Evolutionary conservation across 1,284 basidiomycete genomes (phyloP).

Genomic region (Malassezia cuniculi): DNA sequence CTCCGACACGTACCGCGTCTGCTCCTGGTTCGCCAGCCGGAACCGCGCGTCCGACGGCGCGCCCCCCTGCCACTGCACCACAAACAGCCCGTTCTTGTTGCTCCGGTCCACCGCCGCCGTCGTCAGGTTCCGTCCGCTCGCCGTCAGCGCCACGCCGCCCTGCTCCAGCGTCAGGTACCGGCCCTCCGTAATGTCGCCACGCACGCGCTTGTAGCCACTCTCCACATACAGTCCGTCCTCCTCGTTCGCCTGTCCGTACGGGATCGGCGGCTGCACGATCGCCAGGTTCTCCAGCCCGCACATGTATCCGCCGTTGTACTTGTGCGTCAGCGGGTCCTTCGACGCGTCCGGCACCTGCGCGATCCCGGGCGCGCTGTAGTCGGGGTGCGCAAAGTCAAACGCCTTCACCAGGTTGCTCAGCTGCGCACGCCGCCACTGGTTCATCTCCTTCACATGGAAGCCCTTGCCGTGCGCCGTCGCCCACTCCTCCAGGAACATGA

Average conservation of each 20-base stretch:
- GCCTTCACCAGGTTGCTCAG: slow-evolving; percentile 25
- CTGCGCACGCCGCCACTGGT: slow-evolving; percentile 24
- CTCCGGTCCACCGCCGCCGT: background rate
- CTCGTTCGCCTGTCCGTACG: slow-evolving; percentile 8
- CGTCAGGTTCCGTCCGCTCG: slow-evolving; percentile 3
- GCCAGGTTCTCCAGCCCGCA: slow-evolving; percentile 14
- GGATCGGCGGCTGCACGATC: slow-evolving; percentile 3
- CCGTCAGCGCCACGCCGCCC: slow-evolving; percentile 13
- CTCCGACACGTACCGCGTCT: slow-evolving; percentile 8
- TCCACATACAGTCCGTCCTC: slow-evolving; percentile 13
- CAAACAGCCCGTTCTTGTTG: slow-evolving; percentile 2
- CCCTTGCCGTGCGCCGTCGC: slow-evolving; percentile 23
- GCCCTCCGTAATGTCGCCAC: slow-evolving; percentile 25
- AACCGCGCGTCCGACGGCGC: slow-evolving; percentile 4
- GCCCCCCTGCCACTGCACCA: slow-evolving; percentile 6
- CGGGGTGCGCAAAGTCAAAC: slow-evolving; percentile 27
- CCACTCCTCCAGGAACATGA: slow-evolving; percentile 32
- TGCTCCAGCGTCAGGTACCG: slow-evolving; percentile 20
- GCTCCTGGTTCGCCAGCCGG: background rate
- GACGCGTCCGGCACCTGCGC: slow-evolving; percentile 10
- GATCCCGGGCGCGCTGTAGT: slow-evolving; percentile 11
- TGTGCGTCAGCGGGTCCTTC: slow-evolving; percentile 11
- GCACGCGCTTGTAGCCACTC: slow-evolving; percentile 19
- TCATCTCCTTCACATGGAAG: slow-evolving; percentile 20
- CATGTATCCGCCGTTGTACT: slow-evolving; percentile 16